A percentile compares a stretch with the other conserved stretches of the same genome.
phyloP scores from a whole-genome alignment of 2,329 filamentous ascomycete genomes.

The Fusarium anthophilum region DNA sequence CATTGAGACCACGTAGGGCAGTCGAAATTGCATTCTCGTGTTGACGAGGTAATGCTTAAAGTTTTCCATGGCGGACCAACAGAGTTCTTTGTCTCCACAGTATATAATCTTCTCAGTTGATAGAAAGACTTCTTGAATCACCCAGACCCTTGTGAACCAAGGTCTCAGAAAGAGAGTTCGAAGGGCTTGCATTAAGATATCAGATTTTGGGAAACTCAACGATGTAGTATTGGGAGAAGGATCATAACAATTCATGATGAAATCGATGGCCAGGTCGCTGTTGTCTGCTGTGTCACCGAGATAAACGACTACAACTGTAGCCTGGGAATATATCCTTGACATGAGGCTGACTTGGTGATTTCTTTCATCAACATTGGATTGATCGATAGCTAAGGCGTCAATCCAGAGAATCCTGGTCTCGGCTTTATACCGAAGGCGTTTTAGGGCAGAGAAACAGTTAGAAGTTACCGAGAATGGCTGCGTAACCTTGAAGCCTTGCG shows the following conservation, averaged over 20 bases:
- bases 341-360: not conserved
- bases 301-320: not conserved
- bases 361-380: not conserved
- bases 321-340: not conserved
- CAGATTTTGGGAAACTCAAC: not conserved
- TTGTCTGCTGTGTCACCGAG: not conserved
- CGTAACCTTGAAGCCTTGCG: fast-evolving
- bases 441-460: not conserved
- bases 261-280: not conserved
- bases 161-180: not conserved
- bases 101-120: not conserved
- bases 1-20: not conserved
- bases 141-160: not conserved
- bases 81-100: not conserved
- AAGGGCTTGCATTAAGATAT: not conserved
- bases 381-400: not conserved
- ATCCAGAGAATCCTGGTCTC: not conserved
- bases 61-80: not conserved
- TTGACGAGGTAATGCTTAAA: not conserved
- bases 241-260: not conserved
- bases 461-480: not conserved
- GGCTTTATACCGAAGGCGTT: not conserved
- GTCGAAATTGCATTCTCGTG: not conserved
- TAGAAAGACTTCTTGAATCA: not conserved
- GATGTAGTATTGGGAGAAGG: fast-evolving